These are phyloP conservation scores for Nannochloropsis gaditana DNA, from an alignment of 108 stramenopile genomes.

Conservation along the genomic window DNA sequence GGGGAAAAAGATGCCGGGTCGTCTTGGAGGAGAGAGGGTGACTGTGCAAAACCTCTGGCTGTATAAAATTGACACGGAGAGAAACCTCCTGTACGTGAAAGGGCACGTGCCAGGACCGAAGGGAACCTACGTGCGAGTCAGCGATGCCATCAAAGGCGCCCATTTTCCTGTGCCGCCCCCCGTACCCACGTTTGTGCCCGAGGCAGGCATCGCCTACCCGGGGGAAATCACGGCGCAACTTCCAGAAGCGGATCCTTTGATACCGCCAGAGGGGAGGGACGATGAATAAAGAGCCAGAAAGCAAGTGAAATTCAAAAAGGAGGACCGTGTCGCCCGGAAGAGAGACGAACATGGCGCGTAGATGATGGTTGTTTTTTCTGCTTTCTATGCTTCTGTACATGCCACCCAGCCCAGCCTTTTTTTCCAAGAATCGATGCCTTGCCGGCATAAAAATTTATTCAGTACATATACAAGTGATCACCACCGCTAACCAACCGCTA, in stretches of 20 bases:
- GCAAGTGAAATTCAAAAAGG: neutral
- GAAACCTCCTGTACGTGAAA: constrained; percentile 77
- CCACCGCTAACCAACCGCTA: too few relatives aligned
- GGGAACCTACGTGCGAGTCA: constrained; percentile 81
- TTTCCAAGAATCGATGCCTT: too few relatives aligned
- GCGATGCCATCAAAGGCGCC: constrained; percentile 68
- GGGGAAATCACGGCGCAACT: constrained; percentile 25
- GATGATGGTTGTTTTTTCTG: neutral
- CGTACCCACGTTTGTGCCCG: constrained; percentile 27
- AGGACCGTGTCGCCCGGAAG: neutral
- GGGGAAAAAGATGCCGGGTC: constrained; percentile 98
- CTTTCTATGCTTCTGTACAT: neutral
- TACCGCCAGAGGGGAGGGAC: constrained; percentile 19
- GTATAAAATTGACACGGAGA: constrained; percentile 77
- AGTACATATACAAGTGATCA: too few relatives aligned
- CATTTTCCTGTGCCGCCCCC: constrained; percentile 37
- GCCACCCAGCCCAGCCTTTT: too few relatives aligned
- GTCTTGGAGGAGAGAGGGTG: constrained; percentile 76
- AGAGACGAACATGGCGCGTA: neutral
- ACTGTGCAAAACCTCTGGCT: constrained; percentile 70
- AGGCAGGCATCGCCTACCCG: neutral
- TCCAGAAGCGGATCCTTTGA: neutral
- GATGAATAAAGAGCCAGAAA: constrained; percentile 16
- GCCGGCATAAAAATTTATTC: too few relatives aligned
- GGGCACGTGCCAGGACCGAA: constrained; percentile 88